A percentile compares a stretch with the other conserved stretches of the same genome.
Evolutionary conservation across 2,329 filamentous ascomycete species (phyloP).

Genomic region (Orbilia quercus): DNA sequence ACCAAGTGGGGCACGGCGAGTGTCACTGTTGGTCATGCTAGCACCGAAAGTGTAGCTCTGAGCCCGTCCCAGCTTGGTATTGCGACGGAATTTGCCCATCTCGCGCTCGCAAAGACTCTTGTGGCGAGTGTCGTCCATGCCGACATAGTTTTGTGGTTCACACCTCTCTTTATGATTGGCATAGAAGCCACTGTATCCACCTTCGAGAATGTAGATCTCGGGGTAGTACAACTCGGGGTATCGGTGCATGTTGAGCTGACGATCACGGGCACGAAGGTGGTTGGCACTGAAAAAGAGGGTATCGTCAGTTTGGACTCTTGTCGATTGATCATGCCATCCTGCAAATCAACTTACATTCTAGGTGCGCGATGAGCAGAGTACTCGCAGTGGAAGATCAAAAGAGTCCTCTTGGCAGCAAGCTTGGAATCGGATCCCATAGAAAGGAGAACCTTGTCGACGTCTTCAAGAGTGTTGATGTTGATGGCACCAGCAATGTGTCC

Average conservation of each 20-base stretch:
- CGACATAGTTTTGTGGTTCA: conserved; percentile 94
- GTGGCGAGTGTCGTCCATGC: conserved; percentile 94
- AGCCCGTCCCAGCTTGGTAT: conserved; percentile 82
- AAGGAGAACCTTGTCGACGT: conserved; percentile 81
- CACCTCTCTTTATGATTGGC: conserved; percentile 80
- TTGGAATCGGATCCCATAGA: conserved; percentile 62
- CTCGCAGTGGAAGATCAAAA: conserved; percentile 96
- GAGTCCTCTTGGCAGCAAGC: conserved; percentile 75
- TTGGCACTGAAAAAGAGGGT: conserved; percentile 72
- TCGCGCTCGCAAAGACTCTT: conserved; percentile 93
- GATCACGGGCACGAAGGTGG: conserved; percentile 88
- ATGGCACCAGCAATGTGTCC: conserved; percentile 93
- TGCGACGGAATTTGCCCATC: conserved; percentile 89
- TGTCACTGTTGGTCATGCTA: conserved; percentile 33
- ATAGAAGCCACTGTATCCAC: conserved; percentile 95
- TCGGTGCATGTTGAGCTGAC: conserved; percentile 81
- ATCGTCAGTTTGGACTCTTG: conserved; percentile 23
- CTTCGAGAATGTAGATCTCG: conserved; percentile 95
- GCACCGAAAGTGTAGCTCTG: conserved; percentile 92
- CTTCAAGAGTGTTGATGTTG: conserved; percentile 97
- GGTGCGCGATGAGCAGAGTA: conserved; percentile 97
- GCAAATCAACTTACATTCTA: conserved; percentile 73
- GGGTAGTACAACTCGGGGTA: conserved; percentile 86
- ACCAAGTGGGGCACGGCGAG: conserved; percentile 41
- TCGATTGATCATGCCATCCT: not conserved